Percentiles rank a stretch among this genome's conserved stretches.
Evolutionary conservation across 2,329 filamentous ascomycete genomes (phyloP).

Genomic region (Talaromyces marneffei): DNA sequence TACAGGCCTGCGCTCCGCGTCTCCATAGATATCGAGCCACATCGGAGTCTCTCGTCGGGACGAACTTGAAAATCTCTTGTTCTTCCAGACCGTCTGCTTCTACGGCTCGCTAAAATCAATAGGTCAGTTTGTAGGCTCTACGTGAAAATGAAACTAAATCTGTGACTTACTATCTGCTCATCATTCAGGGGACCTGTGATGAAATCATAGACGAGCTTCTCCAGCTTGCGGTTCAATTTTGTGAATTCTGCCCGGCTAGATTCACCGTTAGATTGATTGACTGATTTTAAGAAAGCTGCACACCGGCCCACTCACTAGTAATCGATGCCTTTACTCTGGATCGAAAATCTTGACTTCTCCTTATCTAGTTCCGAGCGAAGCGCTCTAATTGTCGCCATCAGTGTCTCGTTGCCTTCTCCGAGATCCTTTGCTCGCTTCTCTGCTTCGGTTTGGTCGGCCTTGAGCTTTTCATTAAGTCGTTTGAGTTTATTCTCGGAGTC

Average conservation of each 20-base stretch:
- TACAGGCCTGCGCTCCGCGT: neutral
- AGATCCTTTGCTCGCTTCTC: neutral
- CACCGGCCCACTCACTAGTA: constrained; percentile 2
- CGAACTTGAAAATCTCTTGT: constrained; percentile 4
- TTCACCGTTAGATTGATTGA: too few species aligned
- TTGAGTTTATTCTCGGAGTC: too few species aligned
- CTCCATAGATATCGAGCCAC: neutral
- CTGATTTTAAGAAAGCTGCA: too few species aligned
- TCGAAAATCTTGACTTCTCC: neutral
- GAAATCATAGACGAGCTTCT: neutral
- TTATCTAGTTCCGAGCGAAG: neutral
- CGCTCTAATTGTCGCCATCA: neutral
- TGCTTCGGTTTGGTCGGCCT: too few species aligned
- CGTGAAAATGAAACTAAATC: too few species aligned
- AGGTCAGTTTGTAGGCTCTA: neutral
- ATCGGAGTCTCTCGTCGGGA: neutral
- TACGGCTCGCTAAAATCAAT: neutral
- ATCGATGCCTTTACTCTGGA: neutral
- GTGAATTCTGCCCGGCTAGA: neutral
- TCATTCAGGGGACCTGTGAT: neutral
- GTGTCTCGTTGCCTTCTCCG: neutral
- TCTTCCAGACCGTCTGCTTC: neutral
- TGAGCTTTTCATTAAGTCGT: too few species aligned
- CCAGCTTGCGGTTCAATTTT: neutral
- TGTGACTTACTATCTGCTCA: neutral